These are phyloP conservation scores for Trichoderma sp. DNA, from an alignment of 2,329 filamentous ascomycete genomes.

Conservation along the genomic window DNA sequence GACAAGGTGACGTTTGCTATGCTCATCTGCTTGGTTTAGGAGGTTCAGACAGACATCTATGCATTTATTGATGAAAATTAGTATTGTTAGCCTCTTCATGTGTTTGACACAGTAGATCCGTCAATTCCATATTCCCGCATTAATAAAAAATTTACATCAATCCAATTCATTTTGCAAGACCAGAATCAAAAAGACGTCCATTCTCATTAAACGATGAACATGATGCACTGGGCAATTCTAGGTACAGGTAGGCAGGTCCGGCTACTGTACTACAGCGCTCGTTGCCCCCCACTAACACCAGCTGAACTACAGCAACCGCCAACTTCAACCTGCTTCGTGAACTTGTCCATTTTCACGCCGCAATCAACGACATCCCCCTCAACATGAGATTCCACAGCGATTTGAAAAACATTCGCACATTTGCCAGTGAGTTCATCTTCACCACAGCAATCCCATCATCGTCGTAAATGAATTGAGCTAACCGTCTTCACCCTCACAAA, in stretches of 20 bases:
- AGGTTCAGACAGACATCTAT: no score
- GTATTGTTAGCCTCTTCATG: background rate
- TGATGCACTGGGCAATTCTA: background rate
- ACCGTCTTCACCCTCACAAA: constrained; percentile 30
- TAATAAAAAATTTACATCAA: background rate
- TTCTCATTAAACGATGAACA: background rate
- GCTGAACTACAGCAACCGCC: background rate
- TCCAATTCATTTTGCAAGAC: background rate
- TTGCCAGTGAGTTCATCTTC: constrained; percentile 51
- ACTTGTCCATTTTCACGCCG: background rate
- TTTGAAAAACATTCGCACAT: constrained; percentile 64
- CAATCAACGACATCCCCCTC: constrained; percentile 12
- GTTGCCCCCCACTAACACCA: background rate
- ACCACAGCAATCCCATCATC: background rate
- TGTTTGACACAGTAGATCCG: background rate
- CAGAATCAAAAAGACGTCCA: background rate
- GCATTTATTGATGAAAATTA: no score
- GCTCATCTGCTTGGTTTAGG: background rate
- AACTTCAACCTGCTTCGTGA: background rate
- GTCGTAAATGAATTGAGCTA: background rate
- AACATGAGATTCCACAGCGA: constrained; percentile 66
- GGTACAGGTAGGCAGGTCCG: background rate
- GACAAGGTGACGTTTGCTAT: background rate
- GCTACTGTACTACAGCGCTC: background rate
- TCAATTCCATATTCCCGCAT: background rate